Evolutionary conservation across 2,329 filamentous ascomycete genomes (phyloP).

Genomic region (Didymella lethalis): DNA sequence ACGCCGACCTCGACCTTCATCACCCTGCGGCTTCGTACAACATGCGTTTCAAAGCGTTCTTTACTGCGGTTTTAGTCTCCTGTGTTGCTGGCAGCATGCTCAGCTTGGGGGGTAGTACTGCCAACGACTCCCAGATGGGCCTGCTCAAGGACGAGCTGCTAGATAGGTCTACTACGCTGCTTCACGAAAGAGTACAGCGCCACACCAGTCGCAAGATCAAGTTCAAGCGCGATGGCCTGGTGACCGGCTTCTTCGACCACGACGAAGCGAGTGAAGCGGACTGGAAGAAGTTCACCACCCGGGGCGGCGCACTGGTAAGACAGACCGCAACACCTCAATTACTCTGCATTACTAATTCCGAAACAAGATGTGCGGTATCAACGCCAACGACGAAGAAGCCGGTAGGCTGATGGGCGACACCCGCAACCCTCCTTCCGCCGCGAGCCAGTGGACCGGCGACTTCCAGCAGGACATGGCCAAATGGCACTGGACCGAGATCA

Average conservation of each 20-base stretch:
- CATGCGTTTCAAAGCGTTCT: not conserved
- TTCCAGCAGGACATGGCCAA: not conserved
- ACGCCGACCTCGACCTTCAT: not conserved
- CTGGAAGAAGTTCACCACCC: slow-evolving; percentile 21
- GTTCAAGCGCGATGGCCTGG: not conserved
- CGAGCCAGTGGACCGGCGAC: slow-evolving; percentile 28
- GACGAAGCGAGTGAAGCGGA: slow-evolving; percentile 21
- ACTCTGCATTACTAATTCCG: not conserved
- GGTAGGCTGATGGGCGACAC: slow-evolving; percentile 23
- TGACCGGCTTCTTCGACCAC: slow-evolving; percentile 22
- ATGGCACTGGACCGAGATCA: slow-evolving; percentile 29
- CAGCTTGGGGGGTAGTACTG: not conserved
- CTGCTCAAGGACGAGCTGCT: too few species aligned
- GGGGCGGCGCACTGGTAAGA: slow-evolving; percentile 23
- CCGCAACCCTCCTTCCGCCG: slow-evolving; percentile 26
- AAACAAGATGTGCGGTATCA: slow-evolving; percentile 18
- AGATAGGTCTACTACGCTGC: not conserved
- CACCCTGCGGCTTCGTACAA: not conserved
- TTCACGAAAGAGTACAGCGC: not conserved
- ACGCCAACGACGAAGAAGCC: slow-evolving; percentile 24
- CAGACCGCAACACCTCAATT: not conserved
- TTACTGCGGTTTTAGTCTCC: not conserved
- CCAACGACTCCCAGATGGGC: not conserved
- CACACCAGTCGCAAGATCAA: not conserved
- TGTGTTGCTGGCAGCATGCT: not conserved